Conservation (phyloP, 2,329 filamentous ascomycete genomes). For the Thielaviopsis punctulata region DNA sequence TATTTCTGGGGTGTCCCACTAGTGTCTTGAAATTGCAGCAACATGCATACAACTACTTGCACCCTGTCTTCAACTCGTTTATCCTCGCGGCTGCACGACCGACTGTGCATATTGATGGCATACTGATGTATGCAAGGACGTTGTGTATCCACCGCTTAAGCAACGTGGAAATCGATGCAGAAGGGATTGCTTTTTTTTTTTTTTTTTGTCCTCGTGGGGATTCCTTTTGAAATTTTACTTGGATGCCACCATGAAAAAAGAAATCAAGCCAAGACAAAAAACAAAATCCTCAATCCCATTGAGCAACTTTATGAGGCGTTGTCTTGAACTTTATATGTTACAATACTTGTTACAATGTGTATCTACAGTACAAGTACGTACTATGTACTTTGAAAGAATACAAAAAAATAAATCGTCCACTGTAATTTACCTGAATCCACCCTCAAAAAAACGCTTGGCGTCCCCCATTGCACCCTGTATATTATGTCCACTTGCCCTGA, state of each 20-base stretch:
- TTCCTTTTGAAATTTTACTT: neutral
- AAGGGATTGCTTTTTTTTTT: neutral
- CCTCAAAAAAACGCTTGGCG: neutral
- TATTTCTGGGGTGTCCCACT: neutral
- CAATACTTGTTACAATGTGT: too few relatives aligned
- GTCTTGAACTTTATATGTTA: too few relatives aligned
- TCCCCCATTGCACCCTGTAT: neutral
- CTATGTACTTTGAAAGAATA: too few relatives aligned
- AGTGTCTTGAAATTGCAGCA: neutral
- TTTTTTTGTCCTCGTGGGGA: neutral
- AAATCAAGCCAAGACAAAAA: neutral
- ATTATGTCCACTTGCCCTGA: too few relatives aligned
- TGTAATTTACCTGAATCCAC: neutral
- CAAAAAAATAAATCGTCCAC: neutral
- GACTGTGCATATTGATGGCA: too few relatives aligned
- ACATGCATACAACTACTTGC: neutral
- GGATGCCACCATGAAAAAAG: neutral
- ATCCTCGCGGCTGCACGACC: too few relatives aligned
- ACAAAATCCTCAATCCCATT: neutral
- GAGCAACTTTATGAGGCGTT: too few relatives aligned
- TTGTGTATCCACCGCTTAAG: neutral
- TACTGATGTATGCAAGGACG: too few relatives aligned
- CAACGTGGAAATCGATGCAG: conserved; percentile 5
- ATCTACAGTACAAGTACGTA: too few relatives aligned
- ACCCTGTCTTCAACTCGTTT: too few relatives aligned